phyloP scores from a whole-genome alignment of 305 asterid genomes.

The Solanum hybrid region DNA sequence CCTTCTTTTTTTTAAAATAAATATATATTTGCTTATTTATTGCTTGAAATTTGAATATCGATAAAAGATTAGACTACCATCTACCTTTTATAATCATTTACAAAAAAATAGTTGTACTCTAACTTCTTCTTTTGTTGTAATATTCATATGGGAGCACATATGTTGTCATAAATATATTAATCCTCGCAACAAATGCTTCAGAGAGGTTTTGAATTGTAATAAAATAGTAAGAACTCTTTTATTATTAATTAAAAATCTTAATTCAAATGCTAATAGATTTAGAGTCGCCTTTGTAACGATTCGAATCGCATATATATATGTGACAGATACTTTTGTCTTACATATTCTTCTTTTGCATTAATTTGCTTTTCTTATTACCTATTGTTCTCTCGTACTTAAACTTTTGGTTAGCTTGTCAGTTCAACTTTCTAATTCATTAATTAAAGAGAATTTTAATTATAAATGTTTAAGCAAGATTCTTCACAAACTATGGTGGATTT shows the following conservation, averaged over 20 bases:
- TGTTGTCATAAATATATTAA: background rate
- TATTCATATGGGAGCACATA: background rate
- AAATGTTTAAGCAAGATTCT: background rate
- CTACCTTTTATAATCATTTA: background rate
- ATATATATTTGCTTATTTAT: background rate
- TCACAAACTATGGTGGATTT: background rate
- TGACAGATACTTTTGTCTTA: background rate
- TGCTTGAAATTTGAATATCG: background rate
- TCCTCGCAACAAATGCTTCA: background rate
- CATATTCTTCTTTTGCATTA: background rate
- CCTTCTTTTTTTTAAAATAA: background rate
- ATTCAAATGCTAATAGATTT: background rate
- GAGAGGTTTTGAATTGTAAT: background rate
- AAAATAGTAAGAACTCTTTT: fast-evolving
- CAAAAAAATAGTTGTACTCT: background rate
- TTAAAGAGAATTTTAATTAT: background rate
- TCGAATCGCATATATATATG: background rate
- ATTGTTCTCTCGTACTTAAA: background rate
- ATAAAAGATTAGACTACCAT: background rate
- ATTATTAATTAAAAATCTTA: background rate
- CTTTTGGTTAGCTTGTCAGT: background rate
- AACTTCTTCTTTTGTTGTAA: background rate
- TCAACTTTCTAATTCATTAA: background rate
- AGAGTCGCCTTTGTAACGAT: background rate
- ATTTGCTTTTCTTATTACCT: background rate